Percentiles rank a stretch among this genome's conserved stretches.
These are phyloP conservation scores for Cylindrodendrum hubeiense DNA, from an alignment of 2,329 filamentous ascomycete species.

Conservation along the genomic window DNA sequence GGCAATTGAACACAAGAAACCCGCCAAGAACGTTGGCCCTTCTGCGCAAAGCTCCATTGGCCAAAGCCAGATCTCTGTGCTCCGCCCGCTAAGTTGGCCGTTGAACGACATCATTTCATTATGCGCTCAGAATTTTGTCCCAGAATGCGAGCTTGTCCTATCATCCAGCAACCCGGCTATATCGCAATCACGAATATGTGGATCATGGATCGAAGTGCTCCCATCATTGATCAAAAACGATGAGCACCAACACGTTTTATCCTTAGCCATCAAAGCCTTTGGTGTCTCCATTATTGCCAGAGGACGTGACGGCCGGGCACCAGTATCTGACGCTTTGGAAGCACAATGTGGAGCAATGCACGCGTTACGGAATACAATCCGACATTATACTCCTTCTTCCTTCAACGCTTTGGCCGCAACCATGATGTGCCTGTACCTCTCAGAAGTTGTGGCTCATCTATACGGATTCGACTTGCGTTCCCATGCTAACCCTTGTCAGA, in stretches of 20 bases:
- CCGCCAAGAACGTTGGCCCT: neutral
- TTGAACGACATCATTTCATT: slow-evolving; percentile 41
- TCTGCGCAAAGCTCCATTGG: neutral
- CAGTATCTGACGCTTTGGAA: slow-evolving; percentile 42
- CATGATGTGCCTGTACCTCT: slow-evolving; percentile 26
- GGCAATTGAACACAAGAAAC: neutral
- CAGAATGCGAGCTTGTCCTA: slow-evolving; percentile 8
- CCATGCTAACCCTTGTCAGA: neutral
- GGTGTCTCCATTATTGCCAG: slow-evolving; percentile 45
- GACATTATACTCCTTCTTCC: neutral
- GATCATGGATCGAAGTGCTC: slow-evolving; percentile 55
- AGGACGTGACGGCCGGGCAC: slow-evolving; percentile 31
- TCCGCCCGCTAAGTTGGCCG: slow-evolving; percentile 32
- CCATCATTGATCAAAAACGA: slow-evolving; percentile 44
- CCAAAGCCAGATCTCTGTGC: neutral
- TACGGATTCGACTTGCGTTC: neutral
- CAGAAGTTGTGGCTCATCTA: slow-evolving; percentile 2
- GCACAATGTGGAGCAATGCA: slow-evolving; percentile 47
- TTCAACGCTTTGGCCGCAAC: slow-evolving; percentile 19
- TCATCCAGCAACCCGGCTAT: neutral
- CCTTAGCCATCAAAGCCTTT: slow-evolving; percentile 49
- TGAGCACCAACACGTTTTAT: slow-evolving; percentile 37
- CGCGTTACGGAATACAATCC: slow-evolving; percentile 39
- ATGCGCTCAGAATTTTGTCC: slow-evolving; percentile 39
- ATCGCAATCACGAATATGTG: slow-evolving; percentile 53